phyloP scores from a whole-genome alignment of 176 grass and related monocot species.

The Musa beccarii region DNA sequence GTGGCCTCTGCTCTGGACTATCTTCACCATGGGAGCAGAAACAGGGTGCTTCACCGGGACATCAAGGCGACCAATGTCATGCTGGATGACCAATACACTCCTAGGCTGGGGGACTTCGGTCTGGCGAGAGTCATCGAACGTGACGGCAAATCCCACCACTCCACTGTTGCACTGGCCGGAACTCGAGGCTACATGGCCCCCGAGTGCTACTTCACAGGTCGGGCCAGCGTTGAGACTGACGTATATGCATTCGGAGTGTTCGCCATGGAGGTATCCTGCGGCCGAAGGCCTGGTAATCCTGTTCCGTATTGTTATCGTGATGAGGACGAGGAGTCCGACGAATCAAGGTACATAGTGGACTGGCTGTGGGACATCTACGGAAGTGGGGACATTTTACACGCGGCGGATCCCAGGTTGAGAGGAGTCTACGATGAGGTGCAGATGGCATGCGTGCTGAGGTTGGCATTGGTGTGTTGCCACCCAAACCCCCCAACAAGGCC shows the following conservation, averaged over 20 bases:
- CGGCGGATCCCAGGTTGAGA: background rate
- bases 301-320: no score
- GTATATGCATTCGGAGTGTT: constrained; percentile 25
- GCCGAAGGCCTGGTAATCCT: background rate
- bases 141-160: constrained; percentile 45
- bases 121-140: constrained; percentile 37
- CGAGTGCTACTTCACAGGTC: constrained; percentile 58
- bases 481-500: constrained; percentile 33
- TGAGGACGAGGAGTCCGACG: background rate
- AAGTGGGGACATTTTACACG: background rate
- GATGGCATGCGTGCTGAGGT: constrained; percentile 30
- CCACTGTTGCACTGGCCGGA: constrained; percentile 37
- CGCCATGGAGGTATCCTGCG: constrained; percentile 48
- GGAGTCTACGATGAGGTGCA: background rate
- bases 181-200: constrained; percentile 47
- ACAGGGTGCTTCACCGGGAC: constrained; percentile 38
- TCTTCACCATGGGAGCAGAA: constrained; percentile 50
- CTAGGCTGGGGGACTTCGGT: constrained; percentile 46
- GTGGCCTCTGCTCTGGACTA: constrained; percentile 47
- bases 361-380: constrained; percentile 4
- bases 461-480: constrained; percentile 48
- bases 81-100: constrained; percentile 35
- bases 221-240: constrained; percentile 42
- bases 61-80: constrained; percentile 61
- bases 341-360: background rate